Conservation (phyloP, 345 rosid species). For the Eucalyptus fibrosa region DNA sequence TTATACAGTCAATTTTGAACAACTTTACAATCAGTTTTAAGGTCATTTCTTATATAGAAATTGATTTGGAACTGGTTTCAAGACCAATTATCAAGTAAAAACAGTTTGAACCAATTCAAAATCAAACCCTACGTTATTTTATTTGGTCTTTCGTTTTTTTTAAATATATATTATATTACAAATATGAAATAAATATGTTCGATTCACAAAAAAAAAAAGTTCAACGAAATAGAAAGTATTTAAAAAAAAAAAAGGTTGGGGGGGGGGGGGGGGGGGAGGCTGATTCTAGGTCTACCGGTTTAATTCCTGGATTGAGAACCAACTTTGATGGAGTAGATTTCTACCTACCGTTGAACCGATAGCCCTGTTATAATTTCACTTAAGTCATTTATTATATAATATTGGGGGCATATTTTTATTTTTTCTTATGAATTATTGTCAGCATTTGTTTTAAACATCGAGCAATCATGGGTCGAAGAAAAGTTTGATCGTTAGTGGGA, state of each 20-base stretch:
- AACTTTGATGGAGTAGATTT: neutral
- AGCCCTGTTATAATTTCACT: neutral
- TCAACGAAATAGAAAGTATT: no score
- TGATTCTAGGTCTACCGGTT: neutral
- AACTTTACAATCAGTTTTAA: neutral
- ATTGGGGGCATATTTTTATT: neutral
- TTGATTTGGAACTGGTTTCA: neutral
- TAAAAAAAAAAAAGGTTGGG: no score
- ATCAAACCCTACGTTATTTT: neutral
- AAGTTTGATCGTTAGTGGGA: no score
- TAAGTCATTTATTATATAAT: neutral
- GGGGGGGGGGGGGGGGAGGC: no score
- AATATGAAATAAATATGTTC: no score
- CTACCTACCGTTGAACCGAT: neutral
- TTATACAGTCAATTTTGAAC: neutral
- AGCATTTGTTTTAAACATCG: neutral
- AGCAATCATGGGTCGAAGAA: neutral
- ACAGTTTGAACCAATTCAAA: neutral
- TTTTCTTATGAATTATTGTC: neutral
- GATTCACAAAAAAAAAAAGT: neutral
- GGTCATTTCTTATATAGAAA: neutral
- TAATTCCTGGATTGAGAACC: neutral
- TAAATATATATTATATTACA: neutral
- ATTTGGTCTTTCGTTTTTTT: no score
- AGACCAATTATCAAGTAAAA: neutral